phyloP scores from a whole-genome alignment of 2,329 filamentous ascomycete species.

The Ramichloridium luteum region DNA sequence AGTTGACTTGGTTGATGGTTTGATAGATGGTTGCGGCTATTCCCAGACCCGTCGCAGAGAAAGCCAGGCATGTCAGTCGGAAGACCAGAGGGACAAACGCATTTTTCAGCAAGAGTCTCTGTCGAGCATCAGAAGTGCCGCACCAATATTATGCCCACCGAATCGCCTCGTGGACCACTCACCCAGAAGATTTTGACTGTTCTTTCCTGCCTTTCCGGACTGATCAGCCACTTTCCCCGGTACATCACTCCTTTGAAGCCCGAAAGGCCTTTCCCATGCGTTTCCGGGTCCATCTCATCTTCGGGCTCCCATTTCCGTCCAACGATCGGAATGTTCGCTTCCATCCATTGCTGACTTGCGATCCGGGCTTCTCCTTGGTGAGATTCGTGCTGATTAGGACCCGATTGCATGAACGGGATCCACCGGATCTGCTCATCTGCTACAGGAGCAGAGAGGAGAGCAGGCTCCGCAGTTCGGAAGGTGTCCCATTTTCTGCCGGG shows the following conservation, averaged over 20 bases:
- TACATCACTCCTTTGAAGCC: slow-evolving; percentile 28
- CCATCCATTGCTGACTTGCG: slow-evolving; percentile 35
- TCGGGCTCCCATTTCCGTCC: slow-evolving; percentile 42
- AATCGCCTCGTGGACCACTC: slow-evolving; percentile 12
- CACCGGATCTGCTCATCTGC: slow-evolving; percentile 24
- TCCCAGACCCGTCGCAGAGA: slow-evolving; percentile 69
- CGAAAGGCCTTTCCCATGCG: slow-evolving; percentile 24
- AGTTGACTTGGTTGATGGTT: slow-evolving; percentile 27
- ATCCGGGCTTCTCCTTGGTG: slow-evolving; percentile 23
- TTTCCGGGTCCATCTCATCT: slow-evolving; percentile 30
- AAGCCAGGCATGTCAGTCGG: slow-evolving; percentile 68
- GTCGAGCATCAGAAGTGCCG: slow-evolving; percentile 4
- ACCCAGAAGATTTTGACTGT: slow-evolving; percentile 25
- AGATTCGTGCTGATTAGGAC: slow-evolving; percentile 23
- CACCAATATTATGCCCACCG: too few species aligned
- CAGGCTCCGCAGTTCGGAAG: slow-evolving; percentile 23
- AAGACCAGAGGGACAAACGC: slow-evolving; percentile 77
- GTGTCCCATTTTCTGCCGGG: slow-evolving; percentile 26
- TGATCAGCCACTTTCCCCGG: slow-evolving; percentile 31
- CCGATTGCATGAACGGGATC: slow-evolving; percentile 26
- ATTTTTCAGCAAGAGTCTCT: slow-evolving; percentile 58
- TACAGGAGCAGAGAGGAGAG: slow-evolving; percentile 23
- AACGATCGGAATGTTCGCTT: slow-evolving; percentile 36
- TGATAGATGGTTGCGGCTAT: slow-evolving; percentile 65
- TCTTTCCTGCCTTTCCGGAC: slow-evolving; percentile 24